phyloP scores from a whole-genome alignment of 495 filamentous ascomycete genomes.

The Terfezia claveryi region DNA sequence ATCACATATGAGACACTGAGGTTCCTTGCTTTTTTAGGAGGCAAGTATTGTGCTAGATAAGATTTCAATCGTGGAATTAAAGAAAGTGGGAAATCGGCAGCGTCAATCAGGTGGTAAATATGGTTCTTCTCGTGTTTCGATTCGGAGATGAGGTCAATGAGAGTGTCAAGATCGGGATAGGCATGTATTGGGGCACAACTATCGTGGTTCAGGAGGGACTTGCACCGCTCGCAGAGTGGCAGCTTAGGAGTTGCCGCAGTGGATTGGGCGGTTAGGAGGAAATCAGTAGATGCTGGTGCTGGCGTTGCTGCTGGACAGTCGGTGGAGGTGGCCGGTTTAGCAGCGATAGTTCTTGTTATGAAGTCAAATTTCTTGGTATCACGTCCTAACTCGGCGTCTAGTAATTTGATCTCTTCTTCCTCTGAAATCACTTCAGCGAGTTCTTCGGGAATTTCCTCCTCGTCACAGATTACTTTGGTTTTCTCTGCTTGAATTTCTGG shows the following conservation, averaged over 20 bases:
- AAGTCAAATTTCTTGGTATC: neutral
- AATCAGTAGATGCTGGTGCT: neutral
- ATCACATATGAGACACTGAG: conserved; percentile 70
- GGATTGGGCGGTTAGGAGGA: no score
- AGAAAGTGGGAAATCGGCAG: conserved; percentile 90
- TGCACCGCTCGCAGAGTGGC: conserved; percentile 69
- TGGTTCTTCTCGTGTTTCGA: conserved; percentile 76
- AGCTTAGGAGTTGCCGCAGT: neutral
- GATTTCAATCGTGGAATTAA: conserved; percentile 43
- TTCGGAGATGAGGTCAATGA: conserved; percentile 60
- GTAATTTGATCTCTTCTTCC: neutral
- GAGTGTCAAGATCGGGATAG: conserved; percentile 46
- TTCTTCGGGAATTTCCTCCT: neutral
- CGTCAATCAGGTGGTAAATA: conserved; percentile 93
- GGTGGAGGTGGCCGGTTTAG: neutral
- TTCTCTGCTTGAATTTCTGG: neutral
- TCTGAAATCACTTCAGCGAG: neutral
- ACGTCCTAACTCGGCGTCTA: conserved; percentile 1
- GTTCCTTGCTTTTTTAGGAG: conserved; percentile 19
- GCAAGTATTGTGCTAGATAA: conserved; percentile 12
- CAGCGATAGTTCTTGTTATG: neutral
- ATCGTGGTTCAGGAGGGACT: conserved; percentile 60
- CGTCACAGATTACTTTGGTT: neutral
- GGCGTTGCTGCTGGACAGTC: neutral
- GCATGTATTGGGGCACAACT: conserved; percentile 8